Conservation (phyloP, 345 rosid genomes). For the Geranium brycei region DNA sequence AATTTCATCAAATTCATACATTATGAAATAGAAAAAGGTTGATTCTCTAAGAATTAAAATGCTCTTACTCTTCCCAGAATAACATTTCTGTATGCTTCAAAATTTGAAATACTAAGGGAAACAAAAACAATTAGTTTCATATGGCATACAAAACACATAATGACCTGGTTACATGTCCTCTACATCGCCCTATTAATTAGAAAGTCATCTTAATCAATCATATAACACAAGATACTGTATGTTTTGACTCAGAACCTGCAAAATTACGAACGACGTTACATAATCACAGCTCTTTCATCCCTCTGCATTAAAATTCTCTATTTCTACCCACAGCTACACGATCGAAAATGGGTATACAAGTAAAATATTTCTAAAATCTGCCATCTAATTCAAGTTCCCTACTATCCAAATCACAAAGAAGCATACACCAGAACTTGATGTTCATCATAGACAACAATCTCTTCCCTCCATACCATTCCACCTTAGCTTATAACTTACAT, state of each 20-base stretch:
- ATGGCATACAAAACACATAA: background rate
- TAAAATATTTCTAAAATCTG: no score
- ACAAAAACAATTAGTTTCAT: background rate
- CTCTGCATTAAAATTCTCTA: background rate
- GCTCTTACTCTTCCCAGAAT: background rate
- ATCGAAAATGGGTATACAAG: background rate
- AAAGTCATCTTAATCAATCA: background rate
- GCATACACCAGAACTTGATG: background rate
- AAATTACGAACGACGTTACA: background rate
- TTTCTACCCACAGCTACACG: background rate
- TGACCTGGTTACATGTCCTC: background rate
- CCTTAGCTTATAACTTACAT: no score
- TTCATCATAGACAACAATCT: no score
- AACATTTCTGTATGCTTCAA: no score
- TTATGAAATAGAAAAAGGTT: background rate
- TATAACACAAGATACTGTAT: no score
- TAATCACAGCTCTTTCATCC: conserved; percentile 1
- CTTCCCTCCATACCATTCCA: background rate
- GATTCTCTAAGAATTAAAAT: no score
- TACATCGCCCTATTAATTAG: background rate
- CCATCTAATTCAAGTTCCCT: no score
- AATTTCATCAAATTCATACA: background rate
- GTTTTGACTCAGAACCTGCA: background rate
- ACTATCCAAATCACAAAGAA: no score
- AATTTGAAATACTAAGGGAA: background rate